Percentiles rank a stretch among this genome's conserved stretches.
phyloP scores from a whole-genome alignment of 1,284 basidiomycete species.

The Moniliella sp. region DNA sequence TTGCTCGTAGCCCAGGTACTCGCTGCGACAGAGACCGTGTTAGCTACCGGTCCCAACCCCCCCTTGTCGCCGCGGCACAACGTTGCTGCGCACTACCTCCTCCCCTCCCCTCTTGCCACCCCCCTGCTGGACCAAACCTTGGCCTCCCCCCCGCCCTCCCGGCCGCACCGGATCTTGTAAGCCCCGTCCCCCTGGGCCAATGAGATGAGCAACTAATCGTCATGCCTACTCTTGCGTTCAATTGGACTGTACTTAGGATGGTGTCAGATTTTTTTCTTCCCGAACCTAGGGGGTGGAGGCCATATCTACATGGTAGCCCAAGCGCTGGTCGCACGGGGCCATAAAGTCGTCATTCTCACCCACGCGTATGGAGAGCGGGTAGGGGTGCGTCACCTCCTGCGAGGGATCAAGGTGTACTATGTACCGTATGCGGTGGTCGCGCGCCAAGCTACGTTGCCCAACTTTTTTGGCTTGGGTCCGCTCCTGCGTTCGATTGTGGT shows the following conservation, averaged over 20 bases:
- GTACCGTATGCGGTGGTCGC: constrained; percentile 62
- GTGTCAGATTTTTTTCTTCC: constrained; percentile 93
- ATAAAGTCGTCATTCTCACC: constrained; percentile 84
- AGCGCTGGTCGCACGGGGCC: constrained; percentile 57
- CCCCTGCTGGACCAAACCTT: neutral
- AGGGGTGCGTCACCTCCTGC: constrained; percentile 69
- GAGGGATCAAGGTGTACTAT: constrained; percentile 72
- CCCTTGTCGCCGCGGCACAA: neutral
- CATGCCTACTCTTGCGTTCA: neutral
- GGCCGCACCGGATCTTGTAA: neutral
- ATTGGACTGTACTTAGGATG: constrained; percentile 44
- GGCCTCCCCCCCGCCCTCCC: neutral
- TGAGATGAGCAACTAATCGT: neutral
- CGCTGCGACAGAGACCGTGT: neutral
- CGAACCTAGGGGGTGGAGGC: constrained; percentile 71
- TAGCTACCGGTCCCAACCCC: neutral
- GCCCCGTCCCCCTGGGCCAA: neutral
- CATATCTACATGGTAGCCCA: constrained; percentile 51
- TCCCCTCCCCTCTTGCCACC: neutral
- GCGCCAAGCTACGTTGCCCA: constrained; percentile 58
- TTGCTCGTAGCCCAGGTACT: neutral
- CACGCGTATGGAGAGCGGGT: constrained; percentile 72
- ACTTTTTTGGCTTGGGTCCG: constrained; percentile 80
- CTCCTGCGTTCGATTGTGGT: constrained; percentile 70
- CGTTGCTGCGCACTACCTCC: neutral